A percentile compares a stretch with the other conserved stretches of the same genome.
Conservation (phyloP, 495 filamentous ascomycete genomes). For the Aspergillus haitiensis region DNA sequence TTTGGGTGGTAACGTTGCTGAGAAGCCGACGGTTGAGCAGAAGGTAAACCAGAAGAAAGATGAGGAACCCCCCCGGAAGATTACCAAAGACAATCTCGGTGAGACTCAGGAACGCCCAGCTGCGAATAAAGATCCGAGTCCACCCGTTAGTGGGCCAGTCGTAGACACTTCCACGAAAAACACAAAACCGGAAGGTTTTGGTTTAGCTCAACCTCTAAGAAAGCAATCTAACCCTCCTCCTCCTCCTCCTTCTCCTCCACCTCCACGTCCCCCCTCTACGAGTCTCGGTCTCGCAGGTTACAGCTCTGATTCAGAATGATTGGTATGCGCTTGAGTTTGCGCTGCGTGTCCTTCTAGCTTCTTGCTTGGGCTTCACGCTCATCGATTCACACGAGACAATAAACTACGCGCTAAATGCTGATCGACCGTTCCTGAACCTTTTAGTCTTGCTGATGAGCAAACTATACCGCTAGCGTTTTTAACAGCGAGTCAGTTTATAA, state of each 20-base stretch:
- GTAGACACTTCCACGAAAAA: conserved; percentile 10
- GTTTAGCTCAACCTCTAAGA: conserved; percentile 2
- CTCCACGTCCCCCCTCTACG: conserved; percentile 15
- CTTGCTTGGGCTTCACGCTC: no score
- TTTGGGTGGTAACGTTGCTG: conserved; percentile 22
- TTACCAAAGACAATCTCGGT: neutral
- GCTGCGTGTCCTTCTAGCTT: no score
- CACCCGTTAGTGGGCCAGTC: neutral
- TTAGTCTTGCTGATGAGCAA: neutral
- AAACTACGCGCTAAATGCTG: no score
- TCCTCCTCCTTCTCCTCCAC: conserved; percentile 15
- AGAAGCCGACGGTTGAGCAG: conserved; percentile 17
- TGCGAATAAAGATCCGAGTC: neutral
- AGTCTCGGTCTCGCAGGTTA: conserved; percentile 44
- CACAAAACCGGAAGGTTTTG: conserved; percentile 9
- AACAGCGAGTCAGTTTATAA: neutral
- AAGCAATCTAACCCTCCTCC: conserved; percentile 19
- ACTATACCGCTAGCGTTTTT: neutral
- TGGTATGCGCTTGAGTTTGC: neutral
- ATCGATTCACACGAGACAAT: no score
- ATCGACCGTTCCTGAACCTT: no score
- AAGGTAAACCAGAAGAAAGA: conserved; percentile 16
- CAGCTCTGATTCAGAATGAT: conserved; percentile 47
- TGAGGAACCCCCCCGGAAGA: conserved; percentile 13
- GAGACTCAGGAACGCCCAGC: neutral